Conservation (phyloP, 768 basidiomycete genomes). For the Astraeus odoratus region DNA sequence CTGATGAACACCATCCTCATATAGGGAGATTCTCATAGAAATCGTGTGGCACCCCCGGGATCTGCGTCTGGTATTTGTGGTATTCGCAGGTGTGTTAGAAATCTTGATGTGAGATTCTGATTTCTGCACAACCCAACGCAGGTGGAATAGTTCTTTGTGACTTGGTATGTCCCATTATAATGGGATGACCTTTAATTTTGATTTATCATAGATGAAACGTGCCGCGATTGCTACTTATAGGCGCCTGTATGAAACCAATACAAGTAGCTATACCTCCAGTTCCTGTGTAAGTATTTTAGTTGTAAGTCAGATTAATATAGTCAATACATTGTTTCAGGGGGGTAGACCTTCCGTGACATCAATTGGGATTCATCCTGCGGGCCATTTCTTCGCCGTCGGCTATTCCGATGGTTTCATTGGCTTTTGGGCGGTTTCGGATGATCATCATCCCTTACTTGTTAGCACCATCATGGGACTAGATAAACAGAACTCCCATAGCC, state of each 20-base stretch:
- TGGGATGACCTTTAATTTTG: background rate
- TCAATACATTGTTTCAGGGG: conserved; percentile 32
- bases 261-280: conserved; percentile 59
- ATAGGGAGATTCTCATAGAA: conserved; percentile 50
- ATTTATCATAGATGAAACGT: conserved; percentile 34
- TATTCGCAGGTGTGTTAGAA: conserved; percentile 53
- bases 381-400: conserved; percentile 72
- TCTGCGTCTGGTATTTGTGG: conserved; percentile 63
- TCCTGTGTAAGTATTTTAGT: conserved; percentile 36
- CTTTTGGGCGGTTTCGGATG: conserved; percentile 78
- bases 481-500: conserved; percentile 48
- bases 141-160: conserved; percentile 58
- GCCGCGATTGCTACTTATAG: conserved; percentile 58
- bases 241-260: conserved; percentile 53
- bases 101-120: background rate
- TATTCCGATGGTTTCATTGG: conserved; percentile 77
- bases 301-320: background rate
- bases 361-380: conserved; percentile 66
- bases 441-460: conserved; percentile 67
- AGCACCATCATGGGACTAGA: conserved; percentile 57
- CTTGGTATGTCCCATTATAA: conserved; percentile 31
- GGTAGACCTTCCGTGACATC: conserved; percentile 64
- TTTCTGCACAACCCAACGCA: conserved; percentile 18
- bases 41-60: conserved; percentile 64
- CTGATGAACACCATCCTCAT: conserved; percentile 7